These are phyloP conservation scores for Ascomycota sp. DNA, from an alignment of 2,329 filamentous ascomycete genomes.

Conservation along the genomic window DNA sequence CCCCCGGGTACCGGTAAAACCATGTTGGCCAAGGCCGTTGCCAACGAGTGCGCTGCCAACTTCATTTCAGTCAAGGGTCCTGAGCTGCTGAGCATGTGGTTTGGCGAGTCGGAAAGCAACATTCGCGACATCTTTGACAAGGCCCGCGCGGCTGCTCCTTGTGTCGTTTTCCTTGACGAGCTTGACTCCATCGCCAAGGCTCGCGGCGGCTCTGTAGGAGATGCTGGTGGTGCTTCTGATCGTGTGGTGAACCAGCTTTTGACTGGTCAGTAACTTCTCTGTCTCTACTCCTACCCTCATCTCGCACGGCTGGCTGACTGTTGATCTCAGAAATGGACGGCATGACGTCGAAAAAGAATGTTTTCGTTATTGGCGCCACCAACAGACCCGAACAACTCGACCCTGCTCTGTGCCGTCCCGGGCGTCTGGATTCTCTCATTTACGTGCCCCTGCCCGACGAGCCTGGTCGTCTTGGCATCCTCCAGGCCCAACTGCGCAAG, in stretches of 20 bases:
- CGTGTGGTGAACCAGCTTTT: slow-evolving; percentile 99
- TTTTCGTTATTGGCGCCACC: slow-evolving; percentile 96
- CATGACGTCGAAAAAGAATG: slow-evolving; percentile 99
- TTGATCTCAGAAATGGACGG: slow-evolving; percentile 66
- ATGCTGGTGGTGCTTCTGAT: slow-evolving; percentile 93
- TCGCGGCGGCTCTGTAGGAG: slow-evolving; percentile 84
- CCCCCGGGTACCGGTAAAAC: slow-evolving; percentile 99
- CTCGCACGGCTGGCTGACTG: slow-evolving; percentile 15
- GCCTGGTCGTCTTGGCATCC: slow-evolving; percentile 66
- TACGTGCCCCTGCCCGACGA: slow-evolving; percentile 95
- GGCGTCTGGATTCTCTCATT: slow-evolving; percentile 93
- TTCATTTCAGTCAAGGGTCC: slow-evolving; percentile 99
- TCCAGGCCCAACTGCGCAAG: slow-evolving; percentile 93
- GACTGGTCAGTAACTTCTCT: slow-evolving; percentile 42
- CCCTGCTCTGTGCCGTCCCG: slow-evolving; percentile 89
- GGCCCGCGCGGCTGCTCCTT: slow-evolving; percentile 90
- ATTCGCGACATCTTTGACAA: slow-evolving; percentile 99
- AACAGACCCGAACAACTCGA: slow-evolving; percentile 98
- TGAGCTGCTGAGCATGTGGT: slow-evolving; percentile 98
- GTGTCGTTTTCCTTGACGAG: slow-evolving; percentile 96
- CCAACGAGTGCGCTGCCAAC: slow-evolving; percentile 97
- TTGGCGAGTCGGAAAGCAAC: slow-evolving; percentile 98
- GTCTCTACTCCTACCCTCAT: too few species aligned
- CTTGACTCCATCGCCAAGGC: slow-evolving; percentile 98
- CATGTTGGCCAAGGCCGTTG: slow-evolving; percentile 94